A percentile compares a stretch with the other conserved stretches of the same genome.
phyloP scores from a whole-genome alignment of 495 filamentous ascomycete species.

The Penicillium crystallinum region DNA sequence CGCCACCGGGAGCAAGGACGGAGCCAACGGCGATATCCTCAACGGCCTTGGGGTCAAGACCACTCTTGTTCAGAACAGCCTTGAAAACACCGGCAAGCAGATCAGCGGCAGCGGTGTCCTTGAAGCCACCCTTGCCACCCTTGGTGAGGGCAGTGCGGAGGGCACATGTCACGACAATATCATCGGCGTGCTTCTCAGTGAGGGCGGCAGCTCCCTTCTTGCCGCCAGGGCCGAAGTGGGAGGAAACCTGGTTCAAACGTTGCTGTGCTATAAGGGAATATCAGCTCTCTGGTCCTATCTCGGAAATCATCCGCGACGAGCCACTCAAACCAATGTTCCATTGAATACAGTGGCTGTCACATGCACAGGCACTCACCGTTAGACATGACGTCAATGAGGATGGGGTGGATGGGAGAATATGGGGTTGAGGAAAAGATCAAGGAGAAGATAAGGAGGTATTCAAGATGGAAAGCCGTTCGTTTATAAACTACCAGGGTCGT shows the following conservation, averaged over 20 bases:
- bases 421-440: slow-evolving; percentile 6
- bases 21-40: slow-evolving; percentile 91
- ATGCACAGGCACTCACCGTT: slow-evolving; percentile 27
- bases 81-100: slow-evolving; percentile 80
- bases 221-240: slow-evolving; percentile 48
- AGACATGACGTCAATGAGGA: slow-evolving; percentile 39
- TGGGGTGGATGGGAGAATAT: slow-evolving; percentile 8
- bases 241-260: slow-evolving; percentile 59
- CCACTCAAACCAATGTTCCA: not conserved
- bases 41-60: slow-evolving; percentile 76
- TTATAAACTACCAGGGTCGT: slow-evolving; percentile 24
- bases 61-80: slow-evolving; percentile 74
- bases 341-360: slow-evolving; percentile 1
- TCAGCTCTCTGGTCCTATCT: not conserved
- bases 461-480: slow-evolving; percentile 14
- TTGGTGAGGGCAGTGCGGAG: slow-evolving; percentile 89
- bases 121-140: slow-evolving; percentile 89
- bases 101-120: slow-evolving; percentile 84
- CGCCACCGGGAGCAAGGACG: slow-evolving; percentile 87
- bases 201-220: slow-evolving; percentile 48
- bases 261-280: slow-evolving; percentile 43
- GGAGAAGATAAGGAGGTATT: slow-evolving; percentile 8
- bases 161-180: slow-evolving; percentile 87
- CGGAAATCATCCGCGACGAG: not conserved
- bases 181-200: slow-evolving; percentile 60